Evolutionary conservation across 306 rosid genomes (phyloP), one percentile per base, ranked within the genome.

Genomic region (Cucurbita moschata): DNA sequence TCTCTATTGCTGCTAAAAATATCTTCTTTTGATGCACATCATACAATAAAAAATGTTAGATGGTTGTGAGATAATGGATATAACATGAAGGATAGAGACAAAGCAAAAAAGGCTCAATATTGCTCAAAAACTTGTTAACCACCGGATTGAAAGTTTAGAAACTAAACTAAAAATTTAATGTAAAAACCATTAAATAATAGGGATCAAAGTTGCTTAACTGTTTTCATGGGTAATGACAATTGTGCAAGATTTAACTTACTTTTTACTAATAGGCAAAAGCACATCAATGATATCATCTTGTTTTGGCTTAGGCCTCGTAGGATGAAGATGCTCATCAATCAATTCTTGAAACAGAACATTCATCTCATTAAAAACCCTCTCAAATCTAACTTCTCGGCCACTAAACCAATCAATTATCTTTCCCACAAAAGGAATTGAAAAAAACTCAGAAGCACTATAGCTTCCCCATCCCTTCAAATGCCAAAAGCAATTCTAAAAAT

Each of bases 321-420:
- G 50, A n/a, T 51, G 18, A 15, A 70, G 77, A 44, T 78, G 85
- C n/a, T 78, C 79, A 11, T 81, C 81, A 8, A 81, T 74, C 11
- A 84, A 78, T 39, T 59, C 39, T 69, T 89, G 86, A 56, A 81
- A 89, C 70, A 86, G 78, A 62, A 1, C 4, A 61, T 84, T 87
- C 9, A 87, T 46, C 44, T 82, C 81, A 18, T 71, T 44, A 51
- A 75, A 87, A 0, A 59, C 71, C 56, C 73, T 73, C 5, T 82
- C 83, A 1, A 86, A 76, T 68, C 83, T 70, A 14, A 8, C 2
- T 0, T 64, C 10, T 2, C 8, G 18, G 8, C 90, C 88, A 10
- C 56, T 77, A 0, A 85, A 10, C 65, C 82, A 68, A 69, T 89
- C 96, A 26, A 26, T 26, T 1, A 26, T 3, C 30, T 26, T 26